Percentiles rank a stretch among this genome's conserved stretches.
These are phyloP conservation scores for Backusella sp. DNA, from an alignment of 192 early-diverging fungal genomes.

Conservation along the genomic window DNA sequence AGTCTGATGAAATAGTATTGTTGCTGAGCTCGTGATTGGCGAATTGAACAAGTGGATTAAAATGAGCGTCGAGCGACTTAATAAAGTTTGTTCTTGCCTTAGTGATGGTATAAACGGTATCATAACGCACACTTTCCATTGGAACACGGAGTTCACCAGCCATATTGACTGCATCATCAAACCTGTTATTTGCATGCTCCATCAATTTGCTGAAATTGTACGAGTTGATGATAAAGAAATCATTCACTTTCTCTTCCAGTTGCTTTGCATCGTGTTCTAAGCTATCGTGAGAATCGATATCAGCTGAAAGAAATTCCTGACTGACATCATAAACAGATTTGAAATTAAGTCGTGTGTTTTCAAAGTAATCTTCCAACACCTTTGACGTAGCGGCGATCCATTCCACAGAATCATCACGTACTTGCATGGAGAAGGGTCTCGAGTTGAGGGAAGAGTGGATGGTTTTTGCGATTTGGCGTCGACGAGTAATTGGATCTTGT, in stretches of 20 bases:
- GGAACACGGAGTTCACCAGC: conserved; percentile 2
- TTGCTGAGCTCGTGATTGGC: neutral
- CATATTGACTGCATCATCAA: neutral
- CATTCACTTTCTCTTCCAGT: neutral
- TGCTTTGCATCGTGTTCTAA: neutral
- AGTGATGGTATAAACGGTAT: neutral
- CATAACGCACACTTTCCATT: conserved; percentile 7
- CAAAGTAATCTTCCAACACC: neutral
- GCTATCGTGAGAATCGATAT: neutral
- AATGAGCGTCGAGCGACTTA: neutral
- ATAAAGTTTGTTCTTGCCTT: conserved; percentile 1
- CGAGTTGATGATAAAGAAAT: neutral
- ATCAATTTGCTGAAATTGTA: neutral
- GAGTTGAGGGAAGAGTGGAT: neutral
- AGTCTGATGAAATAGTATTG: neutral
- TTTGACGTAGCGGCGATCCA: neutral
- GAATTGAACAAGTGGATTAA: neutral
- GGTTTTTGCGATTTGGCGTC: neutral
- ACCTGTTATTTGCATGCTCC: neutral
- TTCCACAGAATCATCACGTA: neutral
- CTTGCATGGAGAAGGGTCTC: neutral
- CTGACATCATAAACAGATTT: neutral
- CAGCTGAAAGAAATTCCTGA: neutral
- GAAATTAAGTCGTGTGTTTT: neutral
- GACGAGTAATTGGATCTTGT: neutral